Evolutionary conservation across 1,139 yeast genomes (phyloP), one percentile per base, ranked within the genome.

Genomic region (Protomyces macrosporus): DNA sequence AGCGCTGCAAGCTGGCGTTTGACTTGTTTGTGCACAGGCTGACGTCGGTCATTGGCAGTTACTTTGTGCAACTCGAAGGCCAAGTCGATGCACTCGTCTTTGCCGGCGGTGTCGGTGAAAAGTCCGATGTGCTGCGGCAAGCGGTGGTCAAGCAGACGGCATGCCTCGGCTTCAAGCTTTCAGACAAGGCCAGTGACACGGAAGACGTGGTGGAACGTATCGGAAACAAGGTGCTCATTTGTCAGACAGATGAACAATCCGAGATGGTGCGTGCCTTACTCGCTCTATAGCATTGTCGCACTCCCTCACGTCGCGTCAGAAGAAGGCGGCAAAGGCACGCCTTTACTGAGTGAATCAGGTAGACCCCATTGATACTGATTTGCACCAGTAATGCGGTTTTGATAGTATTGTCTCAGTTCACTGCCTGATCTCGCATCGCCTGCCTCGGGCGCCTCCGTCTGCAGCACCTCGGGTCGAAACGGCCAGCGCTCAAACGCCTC

Each of bases 91-190:
- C 69, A 9, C 57, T 68, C n/a, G 68, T 66, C 16, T 68, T 68
- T 53, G 69, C 69, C 5, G 69, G 69, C n/a, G 69, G 69, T 14
- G 66, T 68, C 33, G 69, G 69, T 9, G 69, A 68, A 45, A 66
- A 67, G n/a, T 62, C 68, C 7, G 61, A 16, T 7, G 64, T 53
- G 34, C 56, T 68, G 12, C 63, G 69, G 6, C 30, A 4, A n/a
- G 58, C 63, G 4, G 51, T 60, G 4, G 35, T 33, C 32, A 34
- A 48, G 14, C 14, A 60, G 39, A 53, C 53, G 23, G 51, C 35
- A 7, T 60, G 63, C 30, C 54, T 60, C 23, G 63, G 63, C 6
- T 60, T 60, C 48, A 3, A 30, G 6, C 35, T 60, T 32, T 52
- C 52, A 16, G 52, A 40, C 14, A 64, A 67, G 45, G 33, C 39